phyloP scores from a whole-genome alignment of 805 yeast genomes.

The Candida succiphila region DNA sequence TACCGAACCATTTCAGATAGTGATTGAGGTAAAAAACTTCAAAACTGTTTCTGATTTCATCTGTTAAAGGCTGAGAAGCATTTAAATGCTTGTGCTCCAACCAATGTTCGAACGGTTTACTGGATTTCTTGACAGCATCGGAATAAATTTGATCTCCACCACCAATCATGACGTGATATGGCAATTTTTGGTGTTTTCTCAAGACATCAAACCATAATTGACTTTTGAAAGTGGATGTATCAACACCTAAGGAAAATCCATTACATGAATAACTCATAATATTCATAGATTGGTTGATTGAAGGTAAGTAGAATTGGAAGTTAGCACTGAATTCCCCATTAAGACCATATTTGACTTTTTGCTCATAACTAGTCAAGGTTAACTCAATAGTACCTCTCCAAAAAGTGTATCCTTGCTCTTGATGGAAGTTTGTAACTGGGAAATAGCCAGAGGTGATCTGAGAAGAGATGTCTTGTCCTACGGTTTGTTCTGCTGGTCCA shows the following conservation, averaged over 20 bases:
- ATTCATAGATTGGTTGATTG: constrained; percentile 60
- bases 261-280: constrained; percentile 80
- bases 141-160: constrained; percentile 96
- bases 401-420: constrained; percentile 39
- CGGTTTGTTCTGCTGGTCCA: constrained; percentile 20
- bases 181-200: constrained; percentile 45
- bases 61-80: constrained; percentile 29
- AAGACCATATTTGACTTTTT: constrained; percentile 52
- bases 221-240: constrained; percentile 57
- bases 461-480: constrained; percentile 2
- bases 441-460: constrained; percentile 30
- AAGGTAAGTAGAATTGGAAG: constrained; percentile 65
- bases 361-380: constrained; percentile 38
- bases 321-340: constrained; percentile 29
- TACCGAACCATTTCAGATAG: constrained; percentile 84
- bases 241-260: constrained; percentile 74
- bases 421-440: constrained; percentile 32
- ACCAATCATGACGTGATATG: constrained; percentile 90
- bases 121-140: constrained; percentile 62
- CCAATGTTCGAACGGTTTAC: constrained; percentile 55
- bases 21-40: constrained; percentile 59
- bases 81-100: constrained; percentile 38
- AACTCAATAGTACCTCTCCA: constrained; percentile 57
- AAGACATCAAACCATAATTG: constrained; percentile 84
- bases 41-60: constrained; percentile 43